Percentiles rank a stretch among this genome's conserved stretches.
phyloP scores from a whole-genome alignment of 306 rosid genomes.

The Geum urbanum region DNA sequence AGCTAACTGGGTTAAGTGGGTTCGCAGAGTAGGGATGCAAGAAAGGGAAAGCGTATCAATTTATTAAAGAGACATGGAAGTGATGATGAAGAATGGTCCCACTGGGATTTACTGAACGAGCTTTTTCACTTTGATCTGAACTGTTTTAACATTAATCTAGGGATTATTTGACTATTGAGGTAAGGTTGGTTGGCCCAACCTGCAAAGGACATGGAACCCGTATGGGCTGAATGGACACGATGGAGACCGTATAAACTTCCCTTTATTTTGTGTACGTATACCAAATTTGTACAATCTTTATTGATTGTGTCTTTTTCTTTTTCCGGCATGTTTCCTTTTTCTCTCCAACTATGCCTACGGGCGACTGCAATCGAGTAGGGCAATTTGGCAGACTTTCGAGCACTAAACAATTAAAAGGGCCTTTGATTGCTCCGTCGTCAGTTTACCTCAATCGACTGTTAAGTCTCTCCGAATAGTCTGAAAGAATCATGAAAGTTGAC shows the following conservation, averaged over 20 bases:
- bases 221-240: background rate
- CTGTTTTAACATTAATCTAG: background rate
- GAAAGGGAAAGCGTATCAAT: constrained; percentile 20
- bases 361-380: background rate
- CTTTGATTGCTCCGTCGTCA: too few relatives aligned
- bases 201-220: background rate
- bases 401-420: too few relatives aligned
- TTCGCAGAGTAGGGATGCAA: constrained; percentile 13
- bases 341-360: background rate
- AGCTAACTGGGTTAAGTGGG: constrained; percentile 13
- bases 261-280: background rate
- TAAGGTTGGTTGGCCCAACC: constrained; percentile 3
- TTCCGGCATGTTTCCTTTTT: background rate
- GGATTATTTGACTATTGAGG: too few relatives aligned
- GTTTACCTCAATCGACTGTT: too few relatives aligned
- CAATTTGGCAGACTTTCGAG: too few relatives aligned
- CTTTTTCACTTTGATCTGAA: too few relatives aligned
- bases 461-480: too few relatives aligned
- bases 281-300: background rate
- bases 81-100: too few relatives aligned
- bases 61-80: background rate
- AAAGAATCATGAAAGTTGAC: too few relatives aligned
- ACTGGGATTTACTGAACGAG: too few relatives aligned
- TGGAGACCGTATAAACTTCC: too few relatives aligned
- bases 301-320: background rate